These are phyloP conservation scores for Vanrija pseudolonga DNA, from an alignment of 1,284 basidiomycete species.

Conservation along the genomic window DNA sequence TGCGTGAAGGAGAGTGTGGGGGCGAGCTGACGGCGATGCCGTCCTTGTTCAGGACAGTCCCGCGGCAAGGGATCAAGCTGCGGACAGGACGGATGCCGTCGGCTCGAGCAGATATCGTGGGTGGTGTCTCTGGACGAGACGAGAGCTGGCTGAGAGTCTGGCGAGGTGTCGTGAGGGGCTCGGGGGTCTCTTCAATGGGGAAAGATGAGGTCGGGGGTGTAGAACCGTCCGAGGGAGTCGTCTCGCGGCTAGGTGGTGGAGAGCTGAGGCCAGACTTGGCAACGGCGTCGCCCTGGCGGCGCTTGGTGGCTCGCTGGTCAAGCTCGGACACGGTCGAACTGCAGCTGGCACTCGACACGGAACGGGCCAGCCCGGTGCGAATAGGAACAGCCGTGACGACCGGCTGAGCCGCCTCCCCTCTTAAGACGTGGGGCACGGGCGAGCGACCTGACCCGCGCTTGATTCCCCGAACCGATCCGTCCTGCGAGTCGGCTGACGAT, in stretches of 20 bases:
- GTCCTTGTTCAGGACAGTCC: not conserved
- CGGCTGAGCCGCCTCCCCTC: not conserved
- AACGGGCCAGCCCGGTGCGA: conserved; percentile 4
- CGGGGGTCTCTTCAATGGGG: conserved; percentile 8
- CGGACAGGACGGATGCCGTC: not conserved
- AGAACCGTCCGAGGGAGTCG: conserved; percentile 8
- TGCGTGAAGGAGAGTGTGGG: no score
- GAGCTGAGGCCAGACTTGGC: conserved; percentile 20
- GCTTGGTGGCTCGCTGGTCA: conserved; percentile 17
- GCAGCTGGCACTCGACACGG: conserved; percentile 15
- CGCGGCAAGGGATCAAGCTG: conserved; percentile 10
- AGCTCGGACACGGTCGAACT: conserved; percentile 17
- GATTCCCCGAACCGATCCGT: conserved; percentile 12
- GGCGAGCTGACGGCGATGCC: not conserved
- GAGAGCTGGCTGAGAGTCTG: no score
- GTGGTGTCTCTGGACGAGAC: not conserved
- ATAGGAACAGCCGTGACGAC: not conserved
- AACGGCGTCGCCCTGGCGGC: conserved; percentile 10
- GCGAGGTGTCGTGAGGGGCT: conserved; percentile 5
- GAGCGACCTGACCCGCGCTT: conserved; percentile 22
- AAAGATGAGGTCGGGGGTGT: not conserved
- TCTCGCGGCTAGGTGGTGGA: conserved; percentile 23
- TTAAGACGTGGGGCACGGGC: conserved; percentile 3
- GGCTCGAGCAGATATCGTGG: no score
- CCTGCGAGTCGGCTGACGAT: not conserved